Conservation (phyloP, 2,329 filamentous ascomycete genomes). For the Aspergillus alliaceus region DNA sequence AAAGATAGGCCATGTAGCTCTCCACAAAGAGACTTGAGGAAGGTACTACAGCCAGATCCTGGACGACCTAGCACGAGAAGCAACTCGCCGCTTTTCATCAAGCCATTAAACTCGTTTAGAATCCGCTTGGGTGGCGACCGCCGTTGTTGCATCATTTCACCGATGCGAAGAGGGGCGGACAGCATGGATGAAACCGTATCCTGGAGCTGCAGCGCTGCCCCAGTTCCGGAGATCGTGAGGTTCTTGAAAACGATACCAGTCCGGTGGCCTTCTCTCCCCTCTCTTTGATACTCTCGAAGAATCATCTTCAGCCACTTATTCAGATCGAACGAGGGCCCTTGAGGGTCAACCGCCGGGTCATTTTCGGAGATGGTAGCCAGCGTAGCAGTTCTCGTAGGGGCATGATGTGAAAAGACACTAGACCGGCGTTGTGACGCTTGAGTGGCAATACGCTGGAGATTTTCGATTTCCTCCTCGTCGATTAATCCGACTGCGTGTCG, state of each 20-base stretch:
- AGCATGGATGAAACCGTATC: conserved; percentile 2
- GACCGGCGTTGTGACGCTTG: conserved; percentile 5
- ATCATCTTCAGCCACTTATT: conserved; percentile 4
- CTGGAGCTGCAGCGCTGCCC: conserved; percentile 4
- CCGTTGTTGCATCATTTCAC: not conserved
- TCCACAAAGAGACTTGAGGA: not conserved
- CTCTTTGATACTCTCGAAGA: not conserved
- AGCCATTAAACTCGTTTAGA: conserved; percentile 7
- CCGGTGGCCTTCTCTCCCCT: not conserved
- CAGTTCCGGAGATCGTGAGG: conserved; percentile 3
- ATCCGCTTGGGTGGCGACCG: conserved; percentile 2
- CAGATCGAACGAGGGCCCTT: conserved; percentile 1
- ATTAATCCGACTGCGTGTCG: not conserved
- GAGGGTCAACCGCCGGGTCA: conserved; percentile 4
- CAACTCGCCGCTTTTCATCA: not conserved
- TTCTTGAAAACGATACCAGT: conserved; percentile 7
- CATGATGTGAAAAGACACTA: conserved; percentile 1
- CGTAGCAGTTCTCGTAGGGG: not conserved
- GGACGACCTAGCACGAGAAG: not conserved
- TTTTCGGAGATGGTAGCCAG: not conserved
- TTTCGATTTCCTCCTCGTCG: not conserved
- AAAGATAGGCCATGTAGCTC: not conserved
- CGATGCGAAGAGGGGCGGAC: not conserved
- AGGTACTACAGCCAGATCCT: not conserved
- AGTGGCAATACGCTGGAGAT: conserved; percentile 3